Conservation (phyloP, 78 protist species). For the Pigoraptor vietnamica region DNA sequence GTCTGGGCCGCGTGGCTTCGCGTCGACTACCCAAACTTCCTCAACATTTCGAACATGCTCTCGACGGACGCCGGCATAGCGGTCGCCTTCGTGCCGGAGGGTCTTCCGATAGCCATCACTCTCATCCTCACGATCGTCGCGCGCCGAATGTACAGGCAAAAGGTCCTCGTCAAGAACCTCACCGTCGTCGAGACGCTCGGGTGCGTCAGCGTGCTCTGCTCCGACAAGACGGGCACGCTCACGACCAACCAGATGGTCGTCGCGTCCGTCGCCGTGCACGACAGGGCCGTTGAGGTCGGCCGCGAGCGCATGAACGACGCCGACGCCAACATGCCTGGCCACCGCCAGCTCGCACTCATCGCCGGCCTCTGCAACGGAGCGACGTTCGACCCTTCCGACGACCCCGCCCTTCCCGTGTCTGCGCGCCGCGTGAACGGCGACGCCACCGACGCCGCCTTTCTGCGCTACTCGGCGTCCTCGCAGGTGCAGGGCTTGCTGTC, state of each 20-base stretch:
- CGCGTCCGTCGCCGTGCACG: slow-evolving; percentile 19
- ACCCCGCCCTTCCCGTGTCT: too few relatives aligned
- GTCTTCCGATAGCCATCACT: slow-evolving; percentile 90
- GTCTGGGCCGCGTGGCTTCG: too few relatives aligned
- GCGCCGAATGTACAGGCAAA: slow-evolving; percentile 70
- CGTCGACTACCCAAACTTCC: too few relatives aligned
- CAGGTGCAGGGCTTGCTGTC: not conserved
- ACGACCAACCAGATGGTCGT: slow-evolving; percentile 84
- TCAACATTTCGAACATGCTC: too few relatives aligned
- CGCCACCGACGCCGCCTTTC: slow-evolving; percentile 85
- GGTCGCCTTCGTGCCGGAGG: slow-evolving; percentile 93
- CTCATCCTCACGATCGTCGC: slow-evolving; percentile 87
- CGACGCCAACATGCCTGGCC: slow-evolving; percentile 23
- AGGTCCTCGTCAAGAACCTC: slow-evolving; percentile 72
- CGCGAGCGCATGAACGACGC: not conserved
- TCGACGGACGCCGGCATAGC: not conserved
- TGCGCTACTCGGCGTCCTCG: slow-evolving; percentile 32
- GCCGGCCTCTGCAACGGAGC: slow-evolving; percentile 1
- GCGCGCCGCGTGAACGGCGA: slow-evolving; percentile 29
- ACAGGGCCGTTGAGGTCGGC: too few relatives aligned
- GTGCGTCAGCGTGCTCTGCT: slow-evolving; percentile 79
- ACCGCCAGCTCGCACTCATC: not conserved
- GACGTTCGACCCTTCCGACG: not conserved
- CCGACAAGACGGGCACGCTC: slow-evolving; percentile 98
- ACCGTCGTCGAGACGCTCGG: slow-evolving; percentile 87